A percentile compares a stretch with the other conserved stretches of the same genome.
These are phyloP conservation scores for Trifolium fragiferum DNA, from an alignment of 306 rosid species.

Conservation along the genomic window DNA sequence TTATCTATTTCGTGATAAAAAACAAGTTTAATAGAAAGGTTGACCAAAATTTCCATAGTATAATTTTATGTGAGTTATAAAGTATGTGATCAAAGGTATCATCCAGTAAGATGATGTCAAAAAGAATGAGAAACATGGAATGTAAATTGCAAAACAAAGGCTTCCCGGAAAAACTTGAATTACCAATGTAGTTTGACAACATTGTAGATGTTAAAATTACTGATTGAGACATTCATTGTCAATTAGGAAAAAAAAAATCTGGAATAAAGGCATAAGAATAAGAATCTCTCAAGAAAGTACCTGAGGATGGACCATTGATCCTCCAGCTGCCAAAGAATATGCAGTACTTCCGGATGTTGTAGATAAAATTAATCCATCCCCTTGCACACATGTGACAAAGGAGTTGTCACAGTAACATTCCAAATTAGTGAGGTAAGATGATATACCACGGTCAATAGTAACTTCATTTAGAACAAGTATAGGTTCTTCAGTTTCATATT, in stretches of 20 bases:
- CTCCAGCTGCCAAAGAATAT: conserved; percentile 98
- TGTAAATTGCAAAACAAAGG: not conserved
- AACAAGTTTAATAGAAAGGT: not conserved
- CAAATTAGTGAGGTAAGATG: conserved; percentile 89
- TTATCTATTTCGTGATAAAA: not conserved
- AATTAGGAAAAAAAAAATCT: not conserved
- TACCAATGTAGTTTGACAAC: conserved; percentile 3
- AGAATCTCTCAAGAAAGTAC: conserved; percentile 47
- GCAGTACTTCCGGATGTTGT: conserved; percentile 99
- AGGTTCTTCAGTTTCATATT: conserved; percentile 86
- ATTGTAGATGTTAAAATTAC: conserved; percentile 12
- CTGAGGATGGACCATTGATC: conserved; percentile 99
- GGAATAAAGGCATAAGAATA: conserved; percentile 13
- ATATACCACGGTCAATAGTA: conserved; percentile 95
- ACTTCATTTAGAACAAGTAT: conserved; percentile 90
- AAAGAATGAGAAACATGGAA: not conserved
- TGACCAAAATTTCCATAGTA: not conserved
- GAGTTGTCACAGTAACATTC: conserved; percentile 94
- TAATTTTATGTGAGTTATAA: not conserved
- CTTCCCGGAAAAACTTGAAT: conserved; percentile 4
- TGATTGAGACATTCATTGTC: conserved; percentile 1
- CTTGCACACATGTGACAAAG: conserved; percentile 94
- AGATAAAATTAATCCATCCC: conserved; percentile 90
- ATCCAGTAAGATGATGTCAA: not conserved
- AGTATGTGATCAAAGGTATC: not conserved